phyloP scores from a whole-genome alignment of 371 early-diverging fungal species.

The Syncephalastrum sp. region DNA sequence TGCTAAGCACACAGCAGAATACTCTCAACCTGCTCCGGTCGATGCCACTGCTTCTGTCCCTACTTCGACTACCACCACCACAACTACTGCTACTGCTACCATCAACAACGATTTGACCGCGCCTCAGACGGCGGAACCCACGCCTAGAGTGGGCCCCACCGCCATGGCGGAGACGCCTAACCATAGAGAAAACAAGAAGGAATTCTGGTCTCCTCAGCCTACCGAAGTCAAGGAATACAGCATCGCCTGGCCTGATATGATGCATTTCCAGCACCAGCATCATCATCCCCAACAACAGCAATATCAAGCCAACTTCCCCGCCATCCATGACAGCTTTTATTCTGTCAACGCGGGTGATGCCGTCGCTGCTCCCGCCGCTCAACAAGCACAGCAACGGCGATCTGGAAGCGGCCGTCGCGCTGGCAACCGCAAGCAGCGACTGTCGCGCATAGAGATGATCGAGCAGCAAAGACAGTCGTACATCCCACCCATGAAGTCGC shows the following conservation, averaged over 20 bases:
- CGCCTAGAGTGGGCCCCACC: not conserved
- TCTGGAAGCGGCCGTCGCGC: not conserved
- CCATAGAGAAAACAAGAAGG: constrained; percentile 1
- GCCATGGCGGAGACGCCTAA: not conserved
- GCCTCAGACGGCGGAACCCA: constrained; percentile 2
- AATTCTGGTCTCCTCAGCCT: constrained; percentile 1
- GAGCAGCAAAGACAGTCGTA: constrained; percentile 38
- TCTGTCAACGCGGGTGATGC: constrained; percentile 11
- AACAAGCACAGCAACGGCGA: not conserved
- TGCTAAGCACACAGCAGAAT: constrained; percentile 9
- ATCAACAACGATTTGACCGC: constrained; percentile 3
- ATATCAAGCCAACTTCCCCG: not conserved
- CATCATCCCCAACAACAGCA: not conserved
- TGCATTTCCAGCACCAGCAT: constrained; percentile 6
- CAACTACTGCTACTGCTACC: not conserved
- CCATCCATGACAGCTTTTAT: not conserved
- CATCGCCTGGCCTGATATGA: constrained; percentile 16
- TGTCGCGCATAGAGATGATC: constrained; percentile 36
- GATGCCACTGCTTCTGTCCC: not conserved
- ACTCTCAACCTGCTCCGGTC: not conserved
- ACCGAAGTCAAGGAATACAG: constrained; percentile 3
- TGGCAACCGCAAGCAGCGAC: constrained; percentile 18
- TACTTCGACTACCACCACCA: constrained; percentile 5
- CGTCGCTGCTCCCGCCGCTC: constrained; percentile 4
- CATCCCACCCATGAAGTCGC: constrained; percentile 39